These are phyloP conservation scores for Haberlea rhodopensis DNA, from an alignment of 257 asterid species.

Conservation along the genomic window DNA sequence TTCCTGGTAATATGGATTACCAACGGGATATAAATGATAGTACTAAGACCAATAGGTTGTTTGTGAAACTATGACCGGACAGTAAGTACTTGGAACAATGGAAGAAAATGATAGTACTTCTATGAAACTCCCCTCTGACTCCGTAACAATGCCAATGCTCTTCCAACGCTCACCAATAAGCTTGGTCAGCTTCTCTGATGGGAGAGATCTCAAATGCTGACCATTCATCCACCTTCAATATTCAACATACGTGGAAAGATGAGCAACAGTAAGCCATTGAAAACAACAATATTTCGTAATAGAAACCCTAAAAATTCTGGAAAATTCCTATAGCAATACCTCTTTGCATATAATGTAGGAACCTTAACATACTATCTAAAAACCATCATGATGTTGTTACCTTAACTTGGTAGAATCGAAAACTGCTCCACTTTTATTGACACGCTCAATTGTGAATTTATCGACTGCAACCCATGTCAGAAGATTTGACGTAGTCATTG, in stretches of 20 bases:
- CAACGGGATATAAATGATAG: constrained; percentile 7
- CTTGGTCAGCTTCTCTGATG: constrained; percentile 48
- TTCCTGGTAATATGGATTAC: constrained; percentile 53
- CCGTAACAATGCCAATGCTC: constrained; percentile 52
- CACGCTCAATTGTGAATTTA: constrained; percentile 86
- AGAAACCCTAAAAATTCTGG: constrained; percentile 6
- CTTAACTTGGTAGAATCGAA: constrained; percentile 86
- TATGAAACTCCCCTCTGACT: constrained; percentile 66
- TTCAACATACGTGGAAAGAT: constrained; percentile 27
- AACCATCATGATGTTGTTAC: constrained; percentile 43
- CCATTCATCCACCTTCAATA: constrained; percentile 95
- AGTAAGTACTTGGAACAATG: constrained; percentile 11
- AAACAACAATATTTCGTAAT: constrained; percentile 22
- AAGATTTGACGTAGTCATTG: constrained; percentile 13
- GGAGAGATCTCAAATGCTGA: constrained; percentile 80
- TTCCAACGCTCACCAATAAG: constrained; percentile 80
- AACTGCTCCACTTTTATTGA: constrained; percentile 88
- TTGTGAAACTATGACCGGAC: constrained; percentile 11
- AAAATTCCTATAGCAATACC: constrained; percentile 11
- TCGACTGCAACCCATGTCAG: constrained; percentile 54
- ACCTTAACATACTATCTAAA: constrained; percentile 2
- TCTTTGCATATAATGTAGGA: constrained; percentile 15
- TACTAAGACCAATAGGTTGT: constrained; percentile 3
- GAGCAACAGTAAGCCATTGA: constrained; percentile 22
- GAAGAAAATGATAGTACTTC: constrained; percentile 46